Evolutionary conservation across 108 stramenopile species (phyloP), one percentile per base, ranked within the genome.

Genomic region (Ochromonas danica): DNA sequence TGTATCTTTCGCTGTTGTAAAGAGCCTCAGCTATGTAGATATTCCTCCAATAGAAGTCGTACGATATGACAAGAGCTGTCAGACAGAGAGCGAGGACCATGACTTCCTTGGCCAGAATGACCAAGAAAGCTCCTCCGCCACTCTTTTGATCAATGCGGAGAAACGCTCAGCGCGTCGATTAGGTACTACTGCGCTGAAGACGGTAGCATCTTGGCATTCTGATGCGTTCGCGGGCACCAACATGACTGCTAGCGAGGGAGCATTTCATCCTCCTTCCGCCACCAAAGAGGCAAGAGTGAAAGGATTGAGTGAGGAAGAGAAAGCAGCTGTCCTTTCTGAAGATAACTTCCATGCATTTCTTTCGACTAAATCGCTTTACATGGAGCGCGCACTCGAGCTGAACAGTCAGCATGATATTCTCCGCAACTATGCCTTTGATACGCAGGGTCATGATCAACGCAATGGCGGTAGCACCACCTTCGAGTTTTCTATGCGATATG

Each of bases 351-450:
- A 14, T 51, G 6, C 22, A 51, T 6, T 6, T 14, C 22, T 51
- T 51, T 51, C 45, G 45, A 14, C 45, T n/a, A n/a, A 51, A 14
- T 33, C 17, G 45, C 31, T 75, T 6, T 41, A 17, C 40, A 41
- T 42, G 22, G 72, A 75, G 72, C 72, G 40, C 14, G 36, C 36
- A 10, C 40, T 75, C 35, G 40, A 60, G 40, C 38, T 75, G 27
- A 60, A 27, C 45, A 75, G 10, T 6, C 41, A 38, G 10, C 22
- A 14, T 41, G 72, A 75, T 41, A 75, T 75, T 10, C 36, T 75
- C 10, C 14, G 51, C 14, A 41, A 75, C 40, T 75, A 75, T 41
- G 72, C 72, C 72, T 6, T 6, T 10, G 63, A 67, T 10, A 67
- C 63, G 17, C 6, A 6, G 17, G 14, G 22, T 51, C 45, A 51